Percentiles rank a stretch among this genome's conserved stretches.
phyloP scores from a whole-genome alignment of 2,329 filamentous ascomycete genomes.

The Cercospora zeae-maydis region DNA sequence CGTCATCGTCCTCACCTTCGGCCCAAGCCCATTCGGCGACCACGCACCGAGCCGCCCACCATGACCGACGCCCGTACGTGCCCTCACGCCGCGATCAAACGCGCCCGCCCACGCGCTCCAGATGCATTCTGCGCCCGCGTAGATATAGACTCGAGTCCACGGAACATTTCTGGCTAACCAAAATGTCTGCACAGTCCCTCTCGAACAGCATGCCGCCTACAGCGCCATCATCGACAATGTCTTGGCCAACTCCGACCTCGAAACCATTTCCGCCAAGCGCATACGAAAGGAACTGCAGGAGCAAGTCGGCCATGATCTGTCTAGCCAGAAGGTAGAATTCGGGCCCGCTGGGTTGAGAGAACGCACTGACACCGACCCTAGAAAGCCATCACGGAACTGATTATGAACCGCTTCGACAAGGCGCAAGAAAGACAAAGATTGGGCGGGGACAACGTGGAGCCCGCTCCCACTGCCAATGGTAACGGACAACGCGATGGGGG shows the following conservation, averaged over 20 bases:
- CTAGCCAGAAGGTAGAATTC: conserved; percentile 55
- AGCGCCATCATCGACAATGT: conserved; percentile 61
- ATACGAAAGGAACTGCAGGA: conserved; percentile 63
- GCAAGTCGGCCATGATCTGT: conserved; percentile 58
- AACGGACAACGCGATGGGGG: conserved; percentile 22
- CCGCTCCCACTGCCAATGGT: conserved; percentile 40
- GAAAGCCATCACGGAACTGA: conserved; percentile 46
- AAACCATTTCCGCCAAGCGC: conserved; percentile 62
- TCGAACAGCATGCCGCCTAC: conserved; percentile 38
- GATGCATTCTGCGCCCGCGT: background rate
- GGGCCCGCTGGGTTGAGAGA: background rate
- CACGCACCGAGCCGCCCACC: conserved; percentile 3
- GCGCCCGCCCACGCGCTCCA: background rate
- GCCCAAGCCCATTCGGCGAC: background rate
- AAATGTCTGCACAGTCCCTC: conserved; percentile 25
- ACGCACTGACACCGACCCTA: conserved; percentile 27
- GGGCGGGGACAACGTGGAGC: conserved; percentile 32
- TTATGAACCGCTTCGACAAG: conserved; percentile 51
- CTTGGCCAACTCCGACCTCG: conserved; percentile 57
- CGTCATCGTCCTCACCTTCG: background rate
- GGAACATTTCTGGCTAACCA: background rate
- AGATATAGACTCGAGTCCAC: background rate
- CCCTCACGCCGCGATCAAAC: background rate
- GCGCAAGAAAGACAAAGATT: conserved; percentile 33
- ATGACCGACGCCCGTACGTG: conserved; percentile 12